Percentiles rank a stretch among this genome's conserved stretches.
Evolutionary conservation across 2,329 filamentous ascomycete species (phyloP).

Genomic region (Aspergillus quadricinctus): DNA sequence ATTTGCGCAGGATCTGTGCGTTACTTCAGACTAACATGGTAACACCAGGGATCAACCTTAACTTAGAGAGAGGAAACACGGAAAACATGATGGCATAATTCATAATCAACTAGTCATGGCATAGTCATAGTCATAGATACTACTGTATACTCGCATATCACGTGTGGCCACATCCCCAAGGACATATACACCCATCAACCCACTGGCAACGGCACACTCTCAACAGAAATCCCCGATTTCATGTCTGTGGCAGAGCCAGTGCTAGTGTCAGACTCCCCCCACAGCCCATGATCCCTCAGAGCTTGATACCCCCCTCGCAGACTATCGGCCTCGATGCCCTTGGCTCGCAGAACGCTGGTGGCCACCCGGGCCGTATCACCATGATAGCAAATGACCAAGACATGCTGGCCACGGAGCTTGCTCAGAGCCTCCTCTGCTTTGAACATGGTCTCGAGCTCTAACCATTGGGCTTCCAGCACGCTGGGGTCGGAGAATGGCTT

Average conservation of each 20-base stretch:
- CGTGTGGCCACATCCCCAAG: too few relatives aligned
- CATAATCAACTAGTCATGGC: too few relatives aligned
- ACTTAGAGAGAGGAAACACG: background rate
- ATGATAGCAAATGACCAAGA: constrained; percentile 51
- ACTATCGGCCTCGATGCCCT: constrained; percentile 46
- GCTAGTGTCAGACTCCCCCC: constrained; percentile 16
- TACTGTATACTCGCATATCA: too few relatives aligned
- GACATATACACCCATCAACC: too few relatives aligned
- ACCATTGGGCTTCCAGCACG: constrained; percentile 46
- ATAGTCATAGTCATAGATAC: too few relatives aligned
- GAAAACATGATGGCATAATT: too few relatives aligned
- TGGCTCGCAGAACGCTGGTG: constrained; percentile 51
- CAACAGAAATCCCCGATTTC: background rate
- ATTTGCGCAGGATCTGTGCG: constrained; percentile 13
- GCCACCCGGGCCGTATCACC: constrained; percentile 54
- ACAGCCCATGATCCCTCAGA: constrained; percentile 23
- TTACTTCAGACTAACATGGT: constrained; percentile 4
- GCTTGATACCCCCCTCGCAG: constrained; percentile 41
- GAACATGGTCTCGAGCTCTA: constrained; percentile 44
- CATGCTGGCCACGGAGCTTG: constrained; percentile 27
- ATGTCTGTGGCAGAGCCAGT: too few relatives aligned
- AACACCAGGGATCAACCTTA: background rate
- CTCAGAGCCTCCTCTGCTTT: constrained; percentile 16
- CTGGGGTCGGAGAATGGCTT: constrained; percentile 47
- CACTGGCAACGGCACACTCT: background rate